Conservation (phyloP, 1,284 basidiomycete species). For the Cutaneotrichosporon cavernicola region DNA sequence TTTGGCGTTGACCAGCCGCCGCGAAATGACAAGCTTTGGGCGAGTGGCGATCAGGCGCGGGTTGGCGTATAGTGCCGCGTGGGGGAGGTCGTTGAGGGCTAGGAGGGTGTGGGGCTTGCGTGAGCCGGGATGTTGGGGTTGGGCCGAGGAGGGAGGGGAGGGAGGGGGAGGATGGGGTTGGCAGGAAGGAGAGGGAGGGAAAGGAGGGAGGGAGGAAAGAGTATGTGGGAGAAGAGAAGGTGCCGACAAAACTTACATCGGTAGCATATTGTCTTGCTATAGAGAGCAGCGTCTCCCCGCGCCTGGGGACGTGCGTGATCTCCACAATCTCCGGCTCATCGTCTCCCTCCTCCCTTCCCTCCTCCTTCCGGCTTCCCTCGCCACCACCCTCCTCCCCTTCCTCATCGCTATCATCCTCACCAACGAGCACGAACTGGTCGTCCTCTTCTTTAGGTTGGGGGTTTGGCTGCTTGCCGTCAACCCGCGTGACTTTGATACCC, state of each 20-base stretch:
- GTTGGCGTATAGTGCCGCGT: slow-evolving; percentile 27
- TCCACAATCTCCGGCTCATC: slow-evolving; percentile 35
- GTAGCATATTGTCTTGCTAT: slow-evolving; percentile 40
- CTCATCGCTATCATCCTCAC: slow-evolving; percentile 16
- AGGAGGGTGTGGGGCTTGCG: slow-evolving; percentile 39
- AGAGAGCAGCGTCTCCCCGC: slow-evolving; percentile 36
- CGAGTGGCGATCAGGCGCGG: slow-evolving; percentile 30
- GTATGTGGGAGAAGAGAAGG: no score
- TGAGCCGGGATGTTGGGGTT: slow-evolving; percentile 25
- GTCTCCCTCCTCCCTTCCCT: slow-evolving; percentile 5
- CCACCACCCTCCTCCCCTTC: neutral
- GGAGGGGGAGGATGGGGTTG: no score
- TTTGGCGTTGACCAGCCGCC: slow-evolving; percentile 16
- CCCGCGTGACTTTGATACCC: neutral
- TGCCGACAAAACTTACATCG: slow-evolving; percentile 34
- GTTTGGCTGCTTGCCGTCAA: neutral
- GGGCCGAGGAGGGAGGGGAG: no score
- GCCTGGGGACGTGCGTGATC: slow-evolving; percentile 33
- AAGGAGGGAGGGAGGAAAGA: no score
- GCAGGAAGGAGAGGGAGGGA: no score
- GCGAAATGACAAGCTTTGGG: slow-evolving; percentile 18
- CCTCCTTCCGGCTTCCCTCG: neutral
- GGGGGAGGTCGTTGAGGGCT: slow-evolving; percentile 36
- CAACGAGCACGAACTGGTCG: slow-evolving; percentile 17
- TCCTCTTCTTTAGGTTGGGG: neutral